Percentiles rank a stretch among this genome's conserved stretches.
phyloP scores from a whole-genome alignment of 345 rosid species.

The Salix koriyanagi region DNA sequence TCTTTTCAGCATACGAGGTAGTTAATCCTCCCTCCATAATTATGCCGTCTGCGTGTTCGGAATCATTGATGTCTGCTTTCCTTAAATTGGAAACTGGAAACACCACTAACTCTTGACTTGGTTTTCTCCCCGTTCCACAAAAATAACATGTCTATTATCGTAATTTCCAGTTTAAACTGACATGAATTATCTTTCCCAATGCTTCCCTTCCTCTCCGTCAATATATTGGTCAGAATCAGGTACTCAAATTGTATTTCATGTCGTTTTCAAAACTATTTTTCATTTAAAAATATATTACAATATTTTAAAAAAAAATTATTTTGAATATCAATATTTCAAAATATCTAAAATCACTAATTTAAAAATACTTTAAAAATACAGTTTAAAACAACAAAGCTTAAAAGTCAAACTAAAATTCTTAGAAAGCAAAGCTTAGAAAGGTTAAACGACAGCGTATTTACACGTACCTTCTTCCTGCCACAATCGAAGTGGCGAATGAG shows the following conservation, averaged over 20 bases:
- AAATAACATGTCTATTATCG: background rate
- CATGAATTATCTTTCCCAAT: background rate
- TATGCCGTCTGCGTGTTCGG: conserved; percentile 11
- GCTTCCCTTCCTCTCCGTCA: background rate
- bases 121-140: background rate
- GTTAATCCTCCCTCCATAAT: background rate
- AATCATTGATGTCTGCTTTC: conserved; percentile 19
- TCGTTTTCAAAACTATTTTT: too few relatives aligned
- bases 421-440: too few relatives aligned
- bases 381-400: background rate
- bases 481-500: conserved; percentile 60
- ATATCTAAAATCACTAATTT: too few relatives aligned
- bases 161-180: background rate
- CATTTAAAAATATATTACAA: too few relatives aligned
- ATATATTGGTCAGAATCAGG: background rate
- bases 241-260: too few relatives aligned
- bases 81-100: background rate
- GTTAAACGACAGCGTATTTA: background rate
- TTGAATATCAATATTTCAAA: too few relatives aligned
- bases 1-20: background rate
- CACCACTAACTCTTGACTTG: background rate
- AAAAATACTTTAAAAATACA: too few relatives aligned
- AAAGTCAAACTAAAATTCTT: background rate
- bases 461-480: conserved; percentile 69
- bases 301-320: too few relatives aligned